Evolutionary conservation across 345 rosid genomes (phyloP), one percentile per base, ranked within the genome.

Genomic region (Boechera divaricarpa): DNA sequence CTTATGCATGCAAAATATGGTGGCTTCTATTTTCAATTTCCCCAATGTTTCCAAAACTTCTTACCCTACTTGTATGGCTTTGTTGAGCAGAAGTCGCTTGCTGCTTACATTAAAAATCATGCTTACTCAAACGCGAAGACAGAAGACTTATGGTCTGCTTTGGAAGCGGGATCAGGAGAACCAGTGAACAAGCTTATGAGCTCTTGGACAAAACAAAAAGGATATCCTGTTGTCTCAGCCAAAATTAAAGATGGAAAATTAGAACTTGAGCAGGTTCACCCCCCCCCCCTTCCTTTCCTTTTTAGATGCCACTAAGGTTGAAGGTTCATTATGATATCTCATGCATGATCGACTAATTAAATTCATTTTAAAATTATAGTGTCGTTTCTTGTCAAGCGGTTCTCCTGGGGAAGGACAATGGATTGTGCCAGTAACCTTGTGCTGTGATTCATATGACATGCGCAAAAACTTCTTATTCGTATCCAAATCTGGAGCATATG

Each of bases 141-240:
- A 13, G 98, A 88, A 80, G 97, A 95, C 74, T 83, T 92, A 33
- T 95, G 98, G 99, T 70, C 85, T 81, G 94, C 98, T 76, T 85
- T 95, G 69, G 99, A 95, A 80, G 94, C 74, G 77, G 94, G 91
- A 44, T 87, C 98, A 33, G 90, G 90, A 68, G 88, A 95, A 82
- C 97, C 99, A 51, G 97, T 95, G 67, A 95, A 88, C 86, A 82
- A 86, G 83, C 85, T 95, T 53, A 95, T 95, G 99, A 86, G 83
- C 70, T 89, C 94, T 11, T 95, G 99, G 99, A 95, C 99, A 28
- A 87, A 85, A 76, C 99, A 95, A 74, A 81, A 67, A 65, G 98
- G 99, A 48, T 95, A 92, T 79, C 99, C 98, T 2, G 98, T 95
- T 72, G 82, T 95, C 76, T 85, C 90, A 55, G 94, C 89, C 69